Percentiles rank a stretch among this genome's conserved stretches.
These are phyloP conservation scores for Bondarzewia mesenterica DNA, from an alignment of 1,284 basidiomycete species.

Conservation along the genomic window DNA sequence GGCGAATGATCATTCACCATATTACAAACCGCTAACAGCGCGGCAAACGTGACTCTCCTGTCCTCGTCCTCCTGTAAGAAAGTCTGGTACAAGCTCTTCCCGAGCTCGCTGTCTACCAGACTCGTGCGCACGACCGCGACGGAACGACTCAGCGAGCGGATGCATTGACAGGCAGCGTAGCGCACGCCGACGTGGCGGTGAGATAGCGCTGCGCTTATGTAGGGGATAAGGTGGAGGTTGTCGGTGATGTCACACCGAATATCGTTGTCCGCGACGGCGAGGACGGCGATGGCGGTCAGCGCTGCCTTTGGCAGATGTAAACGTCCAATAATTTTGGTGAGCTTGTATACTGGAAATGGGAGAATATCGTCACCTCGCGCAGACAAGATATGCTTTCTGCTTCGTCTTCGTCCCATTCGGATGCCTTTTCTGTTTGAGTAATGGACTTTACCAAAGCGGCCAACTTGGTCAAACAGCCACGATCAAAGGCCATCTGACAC, in stretches of 20 bases:
- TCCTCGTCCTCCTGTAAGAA: constrained; percentile 54
- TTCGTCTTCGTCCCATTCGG: constrained; percentile 52
- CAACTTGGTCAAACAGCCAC: constrained; percentile 47
- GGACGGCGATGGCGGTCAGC: constrained; percentile 60
- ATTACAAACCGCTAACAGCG: constrained; percentile 75
- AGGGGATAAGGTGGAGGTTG: constrained; percentile 39
- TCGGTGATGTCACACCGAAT: constrained; percentile 64
- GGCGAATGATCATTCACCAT: constrained; percentile 84
- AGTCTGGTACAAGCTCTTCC: constrained; percentile 57
- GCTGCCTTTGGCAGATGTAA: constrained; percentile 40
- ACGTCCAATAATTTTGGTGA: neutral
- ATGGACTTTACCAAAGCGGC: constrained; percentile 41
- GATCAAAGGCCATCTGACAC: constrained; percentile 55
- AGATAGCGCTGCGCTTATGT: constrained; percentile 44
- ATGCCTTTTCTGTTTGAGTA: constrained; percentile 34
- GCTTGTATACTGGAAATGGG: neutral
- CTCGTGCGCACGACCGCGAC: constrained; percentile 76
- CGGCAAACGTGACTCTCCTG: constrained; percentile 62
- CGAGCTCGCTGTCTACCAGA: constrained; percentile 76
- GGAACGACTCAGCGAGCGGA: constrained; percentile 72
- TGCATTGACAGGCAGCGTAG: constrained; percentile 78
- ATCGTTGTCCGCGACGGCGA: constrained; percentile 63
- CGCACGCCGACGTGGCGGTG: constrained; percentile 70
- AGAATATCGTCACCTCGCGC: constrained; percentile 45
- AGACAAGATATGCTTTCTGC: constrained; percentile 49